These are phyloP conservation scores for Citrullus mucosospermus DNA, from an alignment of 306 rosid genomes.

Conservation along the genomic window DNA sequence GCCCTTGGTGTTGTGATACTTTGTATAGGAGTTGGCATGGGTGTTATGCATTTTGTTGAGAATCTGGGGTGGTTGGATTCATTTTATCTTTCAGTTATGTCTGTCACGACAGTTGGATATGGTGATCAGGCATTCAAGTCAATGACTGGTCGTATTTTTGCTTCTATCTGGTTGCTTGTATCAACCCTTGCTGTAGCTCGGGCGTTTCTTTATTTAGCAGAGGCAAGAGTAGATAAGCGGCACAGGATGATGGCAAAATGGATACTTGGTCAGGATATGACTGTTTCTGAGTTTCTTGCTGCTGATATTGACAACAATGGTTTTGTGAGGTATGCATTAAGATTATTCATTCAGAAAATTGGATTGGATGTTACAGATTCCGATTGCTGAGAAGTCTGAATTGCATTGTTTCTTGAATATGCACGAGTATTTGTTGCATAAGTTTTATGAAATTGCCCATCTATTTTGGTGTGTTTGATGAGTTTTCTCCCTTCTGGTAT, in stretches of 20 bases:
- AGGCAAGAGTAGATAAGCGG: conserved; percentile 95
- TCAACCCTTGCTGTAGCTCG: conserved; percentile 90
- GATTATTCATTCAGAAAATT: background rate
- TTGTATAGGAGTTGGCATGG: conserved; percentile 73
- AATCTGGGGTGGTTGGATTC: conserved; percentile 81
- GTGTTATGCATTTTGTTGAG: conserved; percentile 81
- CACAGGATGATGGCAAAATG: conserved; percentile 92
- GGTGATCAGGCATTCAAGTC: conserved; percentile 78
- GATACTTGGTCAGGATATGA: conserved; percentile 97
- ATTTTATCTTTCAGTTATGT: conserved; percentile 92
- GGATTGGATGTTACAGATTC: background rate
- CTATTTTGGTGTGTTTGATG: background rate
- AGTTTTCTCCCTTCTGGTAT: background rate
- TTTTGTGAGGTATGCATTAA: conserved; percentile 62
- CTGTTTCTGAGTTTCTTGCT: conserved; percentile 81
- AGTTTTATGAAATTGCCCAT: background rate
- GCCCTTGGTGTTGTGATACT: conserved; percentile 84
- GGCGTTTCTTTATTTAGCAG: conserved; percentile 83
- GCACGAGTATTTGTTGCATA: background rate
- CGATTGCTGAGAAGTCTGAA: background rate
- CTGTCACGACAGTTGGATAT: conserved; percentile 91
- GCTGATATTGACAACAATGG: conserved; percentile 94
- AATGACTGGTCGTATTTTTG: conserved; percentile 67
- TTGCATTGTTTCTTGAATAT: background rate
- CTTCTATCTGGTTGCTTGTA: conserved; percentile 87